phyloP scores from a whole-genome alignment of 345 rosid species.

The Euphorbia pulcherrima region DNA sequence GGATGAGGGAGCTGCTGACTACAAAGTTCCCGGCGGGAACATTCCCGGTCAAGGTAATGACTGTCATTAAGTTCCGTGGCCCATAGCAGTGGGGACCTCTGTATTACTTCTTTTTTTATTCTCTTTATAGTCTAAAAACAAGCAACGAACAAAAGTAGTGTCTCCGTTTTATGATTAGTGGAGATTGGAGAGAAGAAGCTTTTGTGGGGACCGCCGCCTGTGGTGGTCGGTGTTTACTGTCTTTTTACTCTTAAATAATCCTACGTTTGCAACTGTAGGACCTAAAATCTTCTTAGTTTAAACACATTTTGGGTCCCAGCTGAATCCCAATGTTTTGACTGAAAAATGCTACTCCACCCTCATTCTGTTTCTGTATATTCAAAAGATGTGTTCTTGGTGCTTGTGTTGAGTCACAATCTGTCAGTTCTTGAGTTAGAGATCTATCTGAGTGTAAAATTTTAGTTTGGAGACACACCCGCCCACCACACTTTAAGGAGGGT shows the following conservation, averaged over 20 bases:
- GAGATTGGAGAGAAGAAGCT: slow-evolving; percentile 31
- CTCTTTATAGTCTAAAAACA: slow-evolving; percentile 38
- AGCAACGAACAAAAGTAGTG: slow-evolving; percentile 7
- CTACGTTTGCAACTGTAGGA: slow-evolving; percentile 17
- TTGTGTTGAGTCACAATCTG: neutral
- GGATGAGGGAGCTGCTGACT: slow-evolving; percentile 88
- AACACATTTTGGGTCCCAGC: slow-evolving; percentile 1
- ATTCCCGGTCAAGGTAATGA: slow-evolving; percentile 86
- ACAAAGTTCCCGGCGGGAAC: slow-evolving; percentile 96
- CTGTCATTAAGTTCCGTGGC: slow-evolving; percentile 6
- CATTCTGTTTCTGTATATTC: neutral
- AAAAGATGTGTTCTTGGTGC: neutral
- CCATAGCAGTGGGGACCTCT: slow-evolving; percentile 4
- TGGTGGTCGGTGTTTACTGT: slow-evolving; percentile 28
- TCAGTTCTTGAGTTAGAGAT: too few relatives aligned
- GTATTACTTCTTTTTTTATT: slow-evolving; percentile 15
- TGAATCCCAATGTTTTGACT: slow-evolving; percentile 1
- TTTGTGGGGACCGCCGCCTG: slow-evolving; percentile 24
- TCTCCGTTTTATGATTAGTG: slow-evolving; percentile 16
- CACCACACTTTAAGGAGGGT: too few relatives aligned
- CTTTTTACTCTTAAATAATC: slow-evolving; percentile 14
- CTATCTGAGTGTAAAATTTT: too few relatives aligned
- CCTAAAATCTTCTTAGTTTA: slow-evolving; percentile 20
- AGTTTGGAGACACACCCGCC: too few relatives aligned
- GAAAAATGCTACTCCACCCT: neutral